A percentile compares a stretch with the other conserved stretches of the same genome.
These are phyloP conservation scores for Breynia disticha DNA, from an alignment of 441 rosid genomes.

Conservation along the genomic window DNA sequence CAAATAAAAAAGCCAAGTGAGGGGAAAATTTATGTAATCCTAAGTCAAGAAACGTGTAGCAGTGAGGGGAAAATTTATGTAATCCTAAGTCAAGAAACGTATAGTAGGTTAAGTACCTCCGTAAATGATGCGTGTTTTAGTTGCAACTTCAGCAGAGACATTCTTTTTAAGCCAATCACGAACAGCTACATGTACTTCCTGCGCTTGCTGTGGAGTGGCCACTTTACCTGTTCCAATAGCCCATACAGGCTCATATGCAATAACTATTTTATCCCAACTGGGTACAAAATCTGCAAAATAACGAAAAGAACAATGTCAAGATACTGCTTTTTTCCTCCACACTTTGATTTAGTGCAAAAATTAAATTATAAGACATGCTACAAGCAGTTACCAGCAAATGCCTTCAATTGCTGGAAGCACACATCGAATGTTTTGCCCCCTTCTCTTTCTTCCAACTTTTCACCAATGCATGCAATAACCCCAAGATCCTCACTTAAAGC, in stretches of 20 bases:
- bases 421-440: slow-evolving; percentile 90
- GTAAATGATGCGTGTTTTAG: slow-evolving; percentile 82
- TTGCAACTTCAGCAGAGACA: slow-evolving; percentile 78
- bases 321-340: not conserved
- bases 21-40: not conserved
- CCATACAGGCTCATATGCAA: slow-evolving; percentile 99
- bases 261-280: slow-evolving; percentile 84
- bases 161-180: slow-evolving; percentile 92
- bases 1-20: not conserved
- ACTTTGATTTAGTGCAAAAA: not conserved
- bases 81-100: not conserved
- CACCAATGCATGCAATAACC: slow-evolving; percentile 91
- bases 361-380: slow-evolving; percentile 1
- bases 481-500: slow-evolving; percentile 81
- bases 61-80: not conserved
- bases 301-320: slow-evolving; percentile 5
- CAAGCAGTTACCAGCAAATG: slow-evolving; percentile 52
- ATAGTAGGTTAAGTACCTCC: slow-evolving; percentile 53
- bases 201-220: slow-evolving; percentile 89
- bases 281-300: slow-evolving; percentile 58
- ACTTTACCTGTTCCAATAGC: slow-evolving; percentile 98
- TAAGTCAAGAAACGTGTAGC: not conserved
- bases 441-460: slow-evolving; percentile 82
- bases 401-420: slow-evolving; percentile 81
- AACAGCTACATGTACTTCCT: slow-evolving; percentile 83